Base-by-base conservation (phyloP, 352 stramenopile genomes). In the Phytophthora hibernalis region DNA sequence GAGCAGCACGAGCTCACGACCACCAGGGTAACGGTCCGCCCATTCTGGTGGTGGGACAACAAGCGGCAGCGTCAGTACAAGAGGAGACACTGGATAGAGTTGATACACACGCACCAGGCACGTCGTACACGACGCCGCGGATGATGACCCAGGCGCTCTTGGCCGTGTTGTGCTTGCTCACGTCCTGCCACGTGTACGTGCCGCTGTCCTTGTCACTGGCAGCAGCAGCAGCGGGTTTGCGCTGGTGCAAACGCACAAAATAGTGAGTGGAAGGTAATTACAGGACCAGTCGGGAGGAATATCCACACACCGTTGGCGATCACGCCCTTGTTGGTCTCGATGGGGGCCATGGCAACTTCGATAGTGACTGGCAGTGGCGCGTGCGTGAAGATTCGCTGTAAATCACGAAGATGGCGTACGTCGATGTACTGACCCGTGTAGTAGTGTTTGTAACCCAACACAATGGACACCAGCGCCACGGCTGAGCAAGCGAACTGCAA, bases 101-200 rank as follows among this genome's bases (percentile, higher is more conserved):
- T 38, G 31, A 38, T 38, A 38, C 8, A 47, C 16, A 66, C 80
- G 70, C 47, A 91, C 85, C 79, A 12, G 92, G 97, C n/a, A 98
- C 90, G 60, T 98, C 93, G 77, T 98, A 98, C n/a, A 98, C 92
- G 47, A n/a, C n/a, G n/a, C n/a, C n/a, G n/a, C n/a, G n/a, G n/a
- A n/a, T n/a, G n/a, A n/a, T n/a, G n/a, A n/a, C 89, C 97, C 97
- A 99, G 21, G 95, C 96, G 87, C 98, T 98, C 24, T 93, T 77
- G 28, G 92, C 89, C 52, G 94, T 98, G 77, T 97, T 93, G 75
- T 99, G 97, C 83, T 97, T 87, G 60, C 96, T 91, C 47, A 99
- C 93, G 48, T 99, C 93, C 58, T 93, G 80, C 94, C 93, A 98
- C 60, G 95, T 98, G 76, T 92, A 98, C 55, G 81, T 79, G 64